A percentile compares a stretch with the other conserved stretches of the same genome.
These are phyloP conservation scores for Cubamyces sp. DNA, from an alignment of 768 basidiomycete species.

Conservation along the genomic window DNA sequence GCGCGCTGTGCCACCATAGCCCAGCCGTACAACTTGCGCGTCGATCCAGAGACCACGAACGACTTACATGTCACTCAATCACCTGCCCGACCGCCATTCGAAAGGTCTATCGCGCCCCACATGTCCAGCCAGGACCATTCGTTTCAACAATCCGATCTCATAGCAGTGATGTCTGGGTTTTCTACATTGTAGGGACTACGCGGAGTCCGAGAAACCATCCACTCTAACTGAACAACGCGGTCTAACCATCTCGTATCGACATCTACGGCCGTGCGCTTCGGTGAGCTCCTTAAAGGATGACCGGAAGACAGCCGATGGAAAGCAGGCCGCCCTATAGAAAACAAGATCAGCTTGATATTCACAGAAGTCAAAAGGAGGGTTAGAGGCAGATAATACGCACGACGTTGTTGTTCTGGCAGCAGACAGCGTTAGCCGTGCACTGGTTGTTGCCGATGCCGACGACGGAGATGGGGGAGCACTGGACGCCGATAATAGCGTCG, in stretches of 20 bases:
- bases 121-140: too few relatives aligned
- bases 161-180: too few relatives aligned
- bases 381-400: neutral
- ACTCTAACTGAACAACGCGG: neutral
- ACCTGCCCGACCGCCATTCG: too few relatives aligned
- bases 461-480: slow-evolving; percentile 25
- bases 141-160: too few relatives aligned
- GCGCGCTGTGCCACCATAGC: too few relatives aligned
- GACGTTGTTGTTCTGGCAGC: slow-evolving; percentile 25
- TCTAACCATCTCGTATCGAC: neutral
- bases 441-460: slow-evolving; percentile 18
- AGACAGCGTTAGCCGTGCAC: slow-evolving; percentile 15
- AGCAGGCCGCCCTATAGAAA: slow-evolving; percentile 16
- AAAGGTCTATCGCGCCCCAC: too few relatives aligned
- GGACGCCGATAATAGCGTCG: slow-evolving; percentile 20
- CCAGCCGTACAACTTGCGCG: too few relatives aligned
- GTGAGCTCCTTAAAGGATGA: slow-evolving; percentile 9
- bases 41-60: too few relatives aligned
- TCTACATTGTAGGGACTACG: too few relatives aligned
- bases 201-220: neutral
- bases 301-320: slow-evolving; percentile 25
- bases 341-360: too few relatives aligned
- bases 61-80: too few relatives aligned
- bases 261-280: neutral
- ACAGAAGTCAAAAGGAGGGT: too few relatives aligned